Evolutionary conservation across 225 moss, liverwort and hornwort species (phyloP), one percentile per base, ranked within the genome.

Genomic region (Asterella californica): DNA sequence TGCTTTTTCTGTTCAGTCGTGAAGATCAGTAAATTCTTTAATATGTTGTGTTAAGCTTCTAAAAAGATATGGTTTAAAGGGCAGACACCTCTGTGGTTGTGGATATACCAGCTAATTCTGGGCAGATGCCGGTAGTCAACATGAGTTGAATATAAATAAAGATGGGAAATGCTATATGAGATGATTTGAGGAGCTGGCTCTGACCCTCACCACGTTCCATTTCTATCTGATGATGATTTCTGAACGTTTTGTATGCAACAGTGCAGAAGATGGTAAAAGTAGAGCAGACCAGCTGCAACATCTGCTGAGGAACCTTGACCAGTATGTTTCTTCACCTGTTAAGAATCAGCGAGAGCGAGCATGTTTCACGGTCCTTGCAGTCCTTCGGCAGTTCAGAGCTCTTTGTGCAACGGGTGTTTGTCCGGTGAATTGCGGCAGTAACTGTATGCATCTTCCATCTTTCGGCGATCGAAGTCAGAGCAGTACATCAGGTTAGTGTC

Each of bases 191-290:
- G 37, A 11, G 37, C 3, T 22, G 10, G 11, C 70, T 2, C 45
- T 10, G 46, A 27, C 11, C 71, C 25, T 71, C 24, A 42, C 15
- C 38, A 37, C 22, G 1, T 37, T 32, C 52, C 15, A 30, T 53
- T 33, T 19, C 50, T n/a, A 0, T 17, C 33, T 52, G 15, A 48
- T 74, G 46, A 33, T 74, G 17, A 10, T n/a, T 71, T 34, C n/a
- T 82, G 38, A n/a, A 45, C 60, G 47, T 21, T 81, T 49, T 88
- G 83, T 65, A 45, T 27, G 70, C 83, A 89, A 77, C 90, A 99
- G 97, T 85, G 97, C 93, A 82, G 97, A 93, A 83, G 97, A 99
- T 86, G 97, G 97, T 38, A 99, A 99, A 84, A 99, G 97, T 88
- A 93, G 94, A 86, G 97, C 97, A 79, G 97, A 99, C 79, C 97